Conservation (phyloP, 306 rosid species). For the Cotoneaster glaucophyllus region DNA sequence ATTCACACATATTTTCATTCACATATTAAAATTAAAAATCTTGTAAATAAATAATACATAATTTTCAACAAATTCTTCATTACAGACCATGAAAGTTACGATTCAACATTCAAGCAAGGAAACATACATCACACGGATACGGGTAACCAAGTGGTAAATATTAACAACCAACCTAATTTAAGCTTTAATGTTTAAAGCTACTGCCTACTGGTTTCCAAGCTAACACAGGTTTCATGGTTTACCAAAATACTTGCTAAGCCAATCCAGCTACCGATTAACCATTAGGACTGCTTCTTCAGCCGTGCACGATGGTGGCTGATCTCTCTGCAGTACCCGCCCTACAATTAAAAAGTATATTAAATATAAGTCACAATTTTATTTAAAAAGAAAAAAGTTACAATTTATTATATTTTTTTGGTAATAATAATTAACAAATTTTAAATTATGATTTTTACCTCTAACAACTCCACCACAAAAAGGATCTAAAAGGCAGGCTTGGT, state of each 20-base stretch:
- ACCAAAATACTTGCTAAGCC: background rate
- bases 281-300: background rate
- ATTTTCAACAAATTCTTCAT: background rate
- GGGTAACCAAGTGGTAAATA: background rate
- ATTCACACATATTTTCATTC: too few species aligned
- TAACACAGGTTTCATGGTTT: background rate
- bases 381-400: too few species aligned
- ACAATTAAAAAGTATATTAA: too few species aligned
- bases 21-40: too few species aligned
- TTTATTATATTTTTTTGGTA: too few species aligned
- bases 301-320: background rate
- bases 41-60: too few species aligned
- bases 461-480: too few species aligned
- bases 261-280: constrained; percentile 4
- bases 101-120: background rate
- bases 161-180: background rate
- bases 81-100: background rate
- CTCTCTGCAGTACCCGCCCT: too few species aligned
- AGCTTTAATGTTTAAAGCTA: background rate
- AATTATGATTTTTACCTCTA: too few species aligned
- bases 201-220: background rate
- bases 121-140: background rate
- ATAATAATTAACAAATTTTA: too few species aligned
- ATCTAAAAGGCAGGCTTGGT: too few species aligned
- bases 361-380: too few species aligned